Base-by-base conservation (phyloP, 306 rosid genomes). In the Quercus suber region DNA sequence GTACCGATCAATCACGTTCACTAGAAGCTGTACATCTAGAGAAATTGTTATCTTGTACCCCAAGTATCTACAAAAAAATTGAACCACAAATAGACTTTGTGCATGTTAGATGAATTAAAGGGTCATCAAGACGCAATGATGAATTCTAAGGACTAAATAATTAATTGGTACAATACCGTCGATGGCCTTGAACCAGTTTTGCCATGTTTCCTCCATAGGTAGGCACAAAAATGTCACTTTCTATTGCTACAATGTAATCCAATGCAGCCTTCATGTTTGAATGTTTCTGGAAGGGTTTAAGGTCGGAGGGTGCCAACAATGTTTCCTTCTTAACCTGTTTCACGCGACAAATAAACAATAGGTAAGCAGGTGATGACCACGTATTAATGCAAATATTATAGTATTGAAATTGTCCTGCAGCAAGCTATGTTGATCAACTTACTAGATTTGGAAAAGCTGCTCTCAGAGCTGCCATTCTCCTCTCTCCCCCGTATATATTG, bases 171-270 rank as follows among this genome's bases (percentile, higher is more conserved):
- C 61, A 43, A 52, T 86, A 92, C 99, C 97, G 86, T 73, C 98
- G 82, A 79, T 93, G 97, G 77, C 99, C 99, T 89, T 90, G 96
- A 1, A 91, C 98, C 28, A 93, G 96, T 87, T 89, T 95, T 25
- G 99, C 99, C 98, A 95, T 95, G 92, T 95, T 95, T 65, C 99
- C 98, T 57, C 89, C 96, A 43, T 91, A 91, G n/a, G 98, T 93
- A 49, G 98, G 98, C 80, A 95, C 76, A 55, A 93, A 95, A n/a
- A 90, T 91, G 67, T 93, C 99, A 69, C 98, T 93, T 82, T 93
- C 98, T 13, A 95, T 81, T 25, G 99, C 90, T 71, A 91, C 93
- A 9, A 89, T 88, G 78, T 93, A 95, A 88, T 95, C 98, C 88
- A 95, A 67, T 43, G 97, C 97, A 61, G 99, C 98, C 98, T 90